phyloP scores from a whole-genome alignment of 129 eudicot species.

The Escallonia herrerae region DNA sequence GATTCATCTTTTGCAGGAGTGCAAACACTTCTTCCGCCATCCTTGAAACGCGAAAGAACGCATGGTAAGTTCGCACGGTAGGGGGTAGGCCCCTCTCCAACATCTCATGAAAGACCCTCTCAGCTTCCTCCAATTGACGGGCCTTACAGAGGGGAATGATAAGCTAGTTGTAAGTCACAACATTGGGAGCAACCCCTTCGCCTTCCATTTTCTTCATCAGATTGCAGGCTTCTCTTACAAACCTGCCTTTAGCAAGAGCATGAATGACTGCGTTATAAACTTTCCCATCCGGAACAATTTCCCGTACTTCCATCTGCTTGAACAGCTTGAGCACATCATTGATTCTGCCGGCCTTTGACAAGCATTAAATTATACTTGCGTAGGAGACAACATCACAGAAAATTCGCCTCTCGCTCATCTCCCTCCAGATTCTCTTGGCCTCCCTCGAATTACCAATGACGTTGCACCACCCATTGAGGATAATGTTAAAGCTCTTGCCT shows the following conservation, averaged over 20 bases:
- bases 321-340: constrained; percentile 55
- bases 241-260: constrained; percentile 66
- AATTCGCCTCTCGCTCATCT: constrained; percentile 53
- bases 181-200: constrained; percentile 46
- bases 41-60: constrained; percentile 50
- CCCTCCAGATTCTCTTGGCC: constrained; percentile 76
- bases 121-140: constrained; percentile 33
- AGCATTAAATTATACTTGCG: constrained; percentile 57
- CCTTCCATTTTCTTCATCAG: constrained; percentile 65
- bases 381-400: constrained; percentile 54
- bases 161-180: constrained; percentile 65
- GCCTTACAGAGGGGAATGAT: constrained; percentile 71
- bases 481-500: constrained; percentile 66
- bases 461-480: constrained; percentile 86
- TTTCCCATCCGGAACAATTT: constrained; percentile 57
- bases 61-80: constrained; percentile 71
- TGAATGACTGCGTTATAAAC: constrained; percentile 76
- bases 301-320: constrained; percentile 44
- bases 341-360: constrained; percentile 44
- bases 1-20: constrained; percentile 54
- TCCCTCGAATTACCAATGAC: constrained; percentile 49
- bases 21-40: constrained; percentile 53
- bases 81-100: constrained; percentile 51
- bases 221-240: constrained; percentile 46
- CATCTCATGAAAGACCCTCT: constrained; percentile 55